A percentile compares a stretch with the other conserved stretches of the same genome.
These are phyloP conservation scores for Fomes fomentarius DNA, from an alignment of 1,284 basidiomycete species.

Conservation along the genomic window DNA sequence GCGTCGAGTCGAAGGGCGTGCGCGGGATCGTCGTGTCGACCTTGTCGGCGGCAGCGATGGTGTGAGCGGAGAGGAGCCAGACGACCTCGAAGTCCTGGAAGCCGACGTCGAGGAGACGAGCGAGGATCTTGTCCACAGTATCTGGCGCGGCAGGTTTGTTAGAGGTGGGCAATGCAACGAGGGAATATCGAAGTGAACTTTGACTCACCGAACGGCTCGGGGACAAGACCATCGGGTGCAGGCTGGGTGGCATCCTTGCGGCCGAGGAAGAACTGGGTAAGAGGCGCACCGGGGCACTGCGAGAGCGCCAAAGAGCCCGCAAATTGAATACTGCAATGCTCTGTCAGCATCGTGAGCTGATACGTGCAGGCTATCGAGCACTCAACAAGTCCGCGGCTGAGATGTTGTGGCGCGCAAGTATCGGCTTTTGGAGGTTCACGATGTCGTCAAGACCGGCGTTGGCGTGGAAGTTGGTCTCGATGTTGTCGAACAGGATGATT, in stretches of 20 bases:
- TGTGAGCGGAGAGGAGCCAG: conserved; percentile 6
- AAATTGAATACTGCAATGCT: neutral
- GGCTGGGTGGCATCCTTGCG: conserved; percentile 16
- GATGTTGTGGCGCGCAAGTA: conserved; percentile 1
- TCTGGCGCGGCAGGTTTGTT: neutral
- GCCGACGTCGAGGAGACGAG: conserved; percentile 2
- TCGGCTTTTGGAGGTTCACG: neutral
- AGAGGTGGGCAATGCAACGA: neutral
- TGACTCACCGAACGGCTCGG: conserved; percentile 35
- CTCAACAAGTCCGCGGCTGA: conserved; percentile 2
- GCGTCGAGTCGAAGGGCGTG: conserved; percentile 6
- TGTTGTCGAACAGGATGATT: neutral
- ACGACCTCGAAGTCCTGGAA: conserved; percentile 8
- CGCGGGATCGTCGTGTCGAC: conserved; percentile 1
- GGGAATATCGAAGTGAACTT: too few relatives aligned
- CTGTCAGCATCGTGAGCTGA: neutral
- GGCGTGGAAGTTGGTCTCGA: conserved; percentile 1
- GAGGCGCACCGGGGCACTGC: neutral
- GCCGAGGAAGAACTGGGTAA: neutral
- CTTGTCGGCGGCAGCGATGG: neutral
- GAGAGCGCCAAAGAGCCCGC: neutral
- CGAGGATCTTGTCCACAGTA: conserved; percentile 1
- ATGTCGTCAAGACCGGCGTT: neutral
- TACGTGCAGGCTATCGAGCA: neutral
- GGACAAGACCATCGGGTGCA: conserved; percentile 39